phyloP scores from a whole-genome alignment of 2,329 filamentous ascomycete species.

The Pestalotiopsis sp. region DNA sequence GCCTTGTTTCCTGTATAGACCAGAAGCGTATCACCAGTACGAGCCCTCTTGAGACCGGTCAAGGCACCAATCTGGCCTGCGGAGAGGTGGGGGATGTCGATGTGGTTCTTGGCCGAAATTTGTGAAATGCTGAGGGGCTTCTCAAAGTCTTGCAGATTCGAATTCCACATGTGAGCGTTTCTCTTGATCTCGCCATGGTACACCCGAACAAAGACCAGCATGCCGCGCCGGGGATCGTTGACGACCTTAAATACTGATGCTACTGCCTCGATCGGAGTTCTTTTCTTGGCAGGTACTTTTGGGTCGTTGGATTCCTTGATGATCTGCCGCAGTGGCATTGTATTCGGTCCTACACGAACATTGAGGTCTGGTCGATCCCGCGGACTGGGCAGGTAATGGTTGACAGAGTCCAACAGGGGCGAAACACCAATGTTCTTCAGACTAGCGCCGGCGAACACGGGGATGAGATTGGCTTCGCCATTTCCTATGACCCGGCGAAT shows the following conservation, averaged over 20 bases:
- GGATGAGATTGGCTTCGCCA: conserved; percentile 74
- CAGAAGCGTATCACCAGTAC: conserved; percentile 91
- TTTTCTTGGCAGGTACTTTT: conserved; percentile 34
- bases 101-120: conserved; percentile 86
- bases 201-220: conserved; percentile 88
- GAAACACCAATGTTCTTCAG: conserved; percentile 94
- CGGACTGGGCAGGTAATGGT: conserved; percentile 85
- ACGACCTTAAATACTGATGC: conserved; percentile 93
- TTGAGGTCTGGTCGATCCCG: conserved; percentile 78
- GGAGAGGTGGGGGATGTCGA: conserved; percentile 79
- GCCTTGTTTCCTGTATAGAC: conserved; percentile 66
- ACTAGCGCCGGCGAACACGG: conserved; percentile 89
- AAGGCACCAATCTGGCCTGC: conserved; percentile 95
- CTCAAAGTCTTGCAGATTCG: conserved; percentile 79
- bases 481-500: conserved; percentile 73
- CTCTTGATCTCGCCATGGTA: conserved; percentile 82
- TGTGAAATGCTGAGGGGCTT: conserved; percentile 80
- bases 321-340: conserved; percentile 44
- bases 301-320: conserved; percentile 36
- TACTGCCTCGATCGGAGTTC: conserved; percentile 44
- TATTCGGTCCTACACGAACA: conserved; percentile 67
- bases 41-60: conserved; percentile 84
- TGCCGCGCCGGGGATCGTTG: conserved; percentile 81
- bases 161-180: conserved; percentile 82
- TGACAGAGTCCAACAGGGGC: conserved; percentile 84